phyloP scores from a whole-genome alignment of 2,329 filamentous ascomycete species.

The Penicillium sp. region DNA sequence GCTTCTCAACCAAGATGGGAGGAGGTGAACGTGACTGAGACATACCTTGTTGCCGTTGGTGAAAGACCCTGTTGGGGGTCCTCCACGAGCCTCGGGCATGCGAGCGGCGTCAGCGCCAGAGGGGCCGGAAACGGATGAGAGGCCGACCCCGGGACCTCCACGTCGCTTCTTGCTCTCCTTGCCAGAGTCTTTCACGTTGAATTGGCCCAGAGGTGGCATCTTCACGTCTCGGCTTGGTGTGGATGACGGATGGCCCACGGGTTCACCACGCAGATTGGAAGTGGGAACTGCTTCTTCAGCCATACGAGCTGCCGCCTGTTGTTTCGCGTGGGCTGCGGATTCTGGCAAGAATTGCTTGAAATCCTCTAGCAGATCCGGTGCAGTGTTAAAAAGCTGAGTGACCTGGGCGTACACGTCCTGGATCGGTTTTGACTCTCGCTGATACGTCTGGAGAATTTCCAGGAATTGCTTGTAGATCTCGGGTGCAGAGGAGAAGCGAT shows the following conservation, averaged over 20 bases:
- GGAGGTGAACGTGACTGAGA: slow-evolving; percentile 5
- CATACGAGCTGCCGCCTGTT: slow-evolving; percentile 49
- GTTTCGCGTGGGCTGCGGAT: slow-evolving; percentile 65
- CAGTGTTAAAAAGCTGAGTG: slow-evolving; percentile 84
- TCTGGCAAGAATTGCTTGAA: slow-evolving; percentile 98
- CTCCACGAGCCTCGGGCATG: slow-evolving; percentile 30
- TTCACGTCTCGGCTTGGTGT: slow-evolving; percentile 53
- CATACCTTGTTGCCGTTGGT: slow-evolving; percentile 49
- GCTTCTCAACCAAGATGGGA: too few relatives aligned
- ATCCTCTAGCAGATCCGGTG: slow-evolving; percentile 90
- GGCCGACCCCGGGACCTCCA: slow-evolving; percentile 45
- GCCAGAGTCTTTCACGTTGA: slow-evolving; percentile 73
- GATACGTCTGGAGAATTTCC: slow-evolving; percentile 96
- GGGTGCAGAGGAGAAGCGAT: slow-evolving; percentile 90
- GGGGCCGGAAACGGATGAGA: slow-evolving; percentile 31
- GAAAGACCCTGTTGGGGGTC: slow-evolving; percentile 34
- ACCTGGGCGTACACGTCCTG: slow-evolving; percentile 98
- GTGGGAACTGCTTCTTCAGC: slow-evolving; percentile 62
- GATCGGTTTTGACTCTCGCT: slow-evolving; percentile 95
- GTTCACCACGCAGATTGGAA: slow-evolving; percentile 57
- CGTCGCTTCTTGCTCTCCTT: slow-evolving; percentile 90
- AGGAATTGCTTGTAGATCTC: slow-evolving; percentile 99
- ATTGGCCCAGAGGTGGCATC: slow-evolving; percentile 91
- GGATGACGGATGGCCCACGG: slow-evolving; percentile 43
- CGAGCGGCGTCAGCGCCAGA: slow-evolving; percentile 27